Base-by-base conservation (phyloP, 2,329 filamentous ascomycete species). In the Penicillium brasilianum region DNA sequence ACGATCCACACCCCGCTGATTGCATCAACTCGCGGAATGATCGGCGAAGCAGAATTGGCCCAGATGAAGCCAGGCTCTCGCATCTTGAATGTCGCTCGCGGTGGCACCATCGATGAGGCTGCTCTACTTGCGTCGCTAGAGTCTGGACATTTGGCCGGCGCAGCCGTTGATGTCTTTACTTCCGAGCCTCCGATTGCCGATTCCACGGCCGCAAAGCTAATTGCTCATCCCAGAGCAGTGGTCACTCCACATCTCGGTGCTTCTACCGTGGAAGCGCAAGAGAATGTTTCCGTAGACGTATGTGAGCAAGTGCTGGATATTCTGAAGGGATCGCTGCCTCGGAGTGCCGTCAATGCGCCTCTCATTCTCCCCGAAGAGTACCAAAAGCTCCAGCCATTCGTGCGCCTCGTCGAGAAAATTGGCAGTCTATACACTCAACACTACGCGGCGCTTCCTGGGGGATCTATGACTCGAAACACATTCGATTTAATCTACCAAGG, bases 351-450 rank as follows among this genome's bases (percentile, higher is more conserved):
- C 71, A 94, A 95, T 66, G 91, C 90, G 0, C 91, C 91, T 4
- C 84, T 94, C 57, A 94, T 94, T 63, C 80, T 93, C 16, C 90
- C 90, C 0, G 90, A 93, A 64, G 91, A 94, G 76, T 93, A 92
- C 72, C 84, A 87, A 63, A 91, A 89, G 62, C 81, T 94, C 4
- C 88, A 91, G 69, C 91, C 91, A 0, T 93, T 91, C 67, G 90
- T 94, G 6, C 82, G 82, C 9, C 83, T 95, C 0, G 83, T 93
- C 10, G 91, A 95, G 76, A 90, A 89, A 69, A 91, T 95, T 85
- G 91, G 91, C 1, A 84, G 84, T 2, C 78, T 94, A 0, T 94
- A 93, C 72, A 93, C 90, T 0, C 91, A 94, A 68, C 90, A 93
- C 74, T 94, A 84, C 72, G 81, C 80, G 1, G 74, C 76, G 44